phyloP scores from a whole-genome alignment of 2,329 filamentous ascomycete species.

The Alternaria brassicae region DNA sequence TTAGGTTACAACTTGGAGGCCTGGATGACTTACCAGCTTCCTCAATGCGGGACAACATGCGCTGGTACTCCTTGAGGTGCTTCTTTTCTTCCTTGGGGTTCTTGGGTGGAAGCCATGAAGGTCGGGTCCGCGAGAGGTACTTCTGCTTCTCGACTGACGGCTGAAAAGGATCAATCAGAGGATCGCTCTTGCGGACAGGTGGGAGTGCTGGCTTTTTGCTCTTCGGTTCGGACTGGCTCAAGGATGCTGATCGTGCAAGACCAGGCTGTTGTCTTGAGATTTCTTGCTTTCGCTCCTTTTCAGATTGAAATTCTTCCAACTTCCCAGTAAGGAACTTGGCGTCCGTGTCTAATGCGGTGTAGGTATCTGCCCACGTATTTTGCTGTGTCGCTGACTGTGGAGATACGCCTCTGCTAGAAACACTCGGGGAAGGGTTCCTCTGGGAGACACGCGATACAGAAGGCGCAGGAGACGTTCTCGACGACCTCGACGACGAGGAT shows the following conservation, averaged over 20 bases:
- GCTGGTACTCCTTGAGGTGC: constrained; percentile 85
- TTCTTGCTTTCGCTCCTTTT: constrained; percentile 62
- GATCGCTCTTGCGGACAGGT: constrained; percentile 73
- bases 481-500: constrained; percentile 32
- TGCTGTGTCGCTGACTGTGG: constrained; percentile 56
- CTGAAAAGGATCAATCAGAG: constrained; percentile 84
- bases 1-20: background rate
- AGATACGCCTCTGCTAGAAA: constrained; percentile 29
- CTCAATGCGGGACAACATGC: constrained; percentile 73
- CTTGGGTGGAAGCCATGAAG: constrained; percentile 86
- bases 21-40: constrained; percentile 58
- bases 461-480: constrained; percentile 36
- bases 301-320: constrained; percentile 78
- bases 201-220: constrained; percentile 63
- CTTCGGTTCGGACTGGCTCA: constrained; percentile 49
- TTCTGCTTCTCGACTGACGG: constrained; percentile 88
- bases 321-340: constrained; percentile 78
- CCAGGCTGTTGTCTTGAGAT: constrained; percentile 58
- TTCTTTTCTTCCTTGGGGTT: constrained; percentile 88
- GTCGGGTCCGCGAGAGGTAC: constrained; percentile 76
- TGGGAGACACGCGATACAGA: constrained; percentile 30
- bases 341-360: constrained; percentile 73
- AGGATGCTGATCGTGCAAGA: constrained; percentile 41
- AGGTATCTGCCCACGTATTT: constrained; percentile 76
- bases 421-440: constrained; percentile 29